These are phyloP conservation scores for Arthrobotrys iridis DNA, from an alignment of 2,329 filamentous ascomycete species.

Conservation along the genomic window DNA sequence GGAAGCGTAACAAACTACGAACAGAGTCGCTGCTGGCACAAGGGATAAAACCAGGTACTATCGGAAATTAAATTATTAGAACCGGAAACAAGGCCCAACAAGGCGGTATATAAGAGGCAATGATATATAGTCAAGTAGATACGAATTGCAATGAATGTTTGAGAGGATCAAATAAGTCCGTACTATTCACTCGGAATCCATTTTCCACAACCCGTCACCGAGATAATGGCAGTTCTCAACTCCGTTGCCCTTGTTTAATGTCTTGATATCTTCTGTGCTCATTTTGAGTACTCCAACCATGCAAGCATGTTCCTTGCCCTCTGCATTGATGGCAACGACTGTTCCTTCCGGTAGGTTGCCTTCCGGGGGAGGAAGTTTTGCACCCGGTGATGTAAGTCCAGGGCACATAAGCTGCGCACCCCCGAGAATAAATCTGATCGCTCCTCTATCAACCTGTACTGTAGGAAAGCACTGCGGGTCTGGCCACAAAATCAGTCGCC, in stretches of 20 bases:
- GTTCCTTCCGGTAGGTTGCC: conserved; percentile 78
- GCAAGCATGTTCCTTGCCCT: conserved; percentile 92
- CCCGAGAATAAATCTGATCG: conserved; percentile 93
- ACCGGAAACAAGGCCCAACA: not conserved
- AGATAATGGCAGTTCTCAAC: conserved; percentile 94
- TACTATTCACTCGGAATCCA: conserved; percentile 67
- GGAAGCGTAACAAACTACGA: conserved; percentile 74
- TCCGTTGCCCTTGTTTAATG: conserved; percentile 90
- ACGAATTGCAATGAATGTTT: not conserved
- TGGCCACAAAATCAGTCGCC: not conserved
- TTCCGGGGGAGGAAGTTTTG: conserved; percentile 72
- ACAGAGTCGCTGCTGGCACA: conserved; percentile 62
- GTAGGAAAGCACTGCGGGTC: conserved; percentile 82
- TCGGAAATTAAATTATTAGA: not conserved
- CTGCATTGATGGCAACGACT: conserved; percentile 87
- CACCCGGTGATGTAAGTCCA: conserved; percentile 84
- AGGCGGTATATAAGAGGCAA: not conserved
- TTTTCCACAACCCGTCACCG: conserved; percentile 90
- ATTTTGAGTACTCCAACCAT: conserved; percentile 84
- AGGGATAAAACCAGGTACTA: conserved; percentile 21
- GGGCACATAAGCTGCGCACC: conserved; percentile 97
- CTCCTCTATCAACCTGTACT: conserved; percentile 90
- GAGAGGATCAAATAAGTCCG: not conserved
- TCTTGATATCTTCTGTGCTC: conserved; percentile 90
- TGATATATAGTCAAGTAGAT: not conserved